Percentiles rank a stretch among this genome's conserved stretches.
phyloP scores from a whole-genome alignment of 371 early-diverging fungal species.

The Mortierella sp. region DNA sequence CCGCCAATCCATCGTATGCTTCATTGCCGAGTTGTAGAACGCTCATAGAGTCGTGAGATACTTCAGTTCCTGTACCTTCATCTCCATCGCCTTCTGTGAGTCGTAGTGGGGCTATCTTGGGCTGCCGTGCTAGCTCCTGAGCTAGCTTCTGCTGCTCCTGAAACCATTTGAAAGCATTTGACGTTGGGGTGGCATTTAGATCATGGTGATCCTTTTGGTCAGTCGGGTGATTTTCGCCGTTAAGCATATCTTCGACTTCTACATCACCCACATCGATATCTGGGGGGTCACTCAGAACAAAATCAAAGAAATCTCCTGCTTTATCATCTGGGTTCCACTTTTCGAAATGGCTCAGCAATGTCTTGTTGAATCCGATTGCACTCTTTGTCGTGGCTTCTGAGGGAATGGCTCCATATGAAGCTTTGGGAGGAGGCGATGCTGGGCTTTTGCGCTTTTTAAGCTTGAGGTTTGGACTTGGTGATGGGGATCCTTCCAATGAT shows the following conservation, averaged over 20 bases:
- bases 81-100: slow-evolving; percentile 6
- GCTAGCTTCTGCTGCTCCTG: slow-evolving; percentile 42
- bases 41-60: not conserved
- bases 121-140: slow-evolving; percentile 33
- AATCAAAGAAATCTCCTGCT: slow-evolving; percentile 38
- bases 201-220: slow-evolving; percentile 12
- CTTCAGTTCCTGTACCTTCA: not conserved
- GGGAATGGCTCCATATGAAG: not conserved
- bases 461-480: slow-evolving; percentile 11
- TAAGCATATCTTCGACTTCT: slow-evolving; percentile 31
- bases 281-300: slow-evolving; percentile 54
- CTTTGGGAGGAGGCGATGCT: not conserved
- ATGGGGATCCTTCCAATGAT: not conserved
- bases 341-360: slow-evolving; percentile 40
- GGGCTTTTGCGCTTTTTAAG: slow-evolving; percentile 31
- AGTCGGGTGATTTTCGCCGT: slow-evolving; percentile 1
- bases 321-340: slow-evolving; percentile 43
- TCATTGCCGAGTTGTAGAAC: not conserved
- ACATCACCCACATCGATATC: slow-evolving; percentile 38
- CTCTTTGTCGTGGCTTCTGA: not conserved
- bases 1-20: not conserved
- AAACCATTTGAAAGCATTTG: slow-evolving; percentile 47
- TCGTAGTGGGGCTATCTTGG: slow-evolving; percentile 31
- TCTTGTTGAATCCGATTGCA: slow-evolving; percentile 28
- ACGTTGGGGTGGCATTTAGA: slow-evolving; percentile 34